Conservation (phyloP, 1,284 basidiomycete species). For the Sporisorium iseilematis-ciliati region DNA sequence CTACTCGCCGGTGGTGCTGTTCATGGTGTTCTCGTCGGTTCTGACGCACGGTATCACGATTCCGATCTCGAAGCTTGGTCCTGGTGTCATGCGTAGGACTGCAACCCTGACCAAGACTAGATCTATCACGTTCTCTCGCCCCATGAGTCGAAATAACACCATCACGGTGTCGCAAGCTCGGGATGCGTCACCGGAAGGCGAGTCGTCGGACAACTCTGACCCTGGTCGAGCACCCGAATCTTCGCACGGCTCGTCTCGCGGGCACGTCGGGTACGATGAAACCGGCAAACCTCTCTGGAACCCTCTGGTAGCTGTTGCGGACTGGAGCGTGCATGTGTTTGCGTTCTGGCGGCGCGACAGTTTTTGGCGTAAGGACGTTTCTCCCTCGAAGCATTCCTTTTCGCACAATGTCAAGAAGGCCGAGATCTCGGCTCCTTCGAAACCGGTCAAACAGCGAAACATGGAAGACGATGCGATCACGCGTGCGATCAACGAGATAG, state of each 20-base stretch:
- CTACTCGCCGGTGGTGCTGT: constrained; percentile 73
- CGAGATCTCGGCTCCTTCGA: constrained; percentile 28
- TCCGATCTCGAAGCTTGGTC: constrained; percentile 64
- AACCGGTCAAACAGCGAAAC: constrained; percentile 24
- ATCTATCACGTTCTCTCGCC: constrained; percentile 42
- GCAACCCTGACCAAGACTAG: constrained; percentile 45
- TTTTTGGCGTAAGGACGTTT: constrained; percentile 59
- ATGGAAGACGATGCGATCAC: constrained; percentile 27
- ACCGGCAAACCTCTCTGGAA: constrained; percentile 53
- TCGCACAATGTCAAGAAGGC: constrained; percentile 18
- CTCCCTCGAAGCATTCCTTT: constrained; percentile 24
- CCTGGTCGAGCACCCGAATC: background rate
- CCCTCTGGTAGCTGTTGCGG: constrained; percentile 43
- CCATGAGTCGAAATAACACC: constrained; percentile 39
- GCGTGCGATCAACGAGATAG: constrained; percentile 3
- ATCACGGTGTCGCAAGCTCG: constrained; percentile 15
- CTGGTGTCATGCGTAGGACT: constrained; percentile 55
- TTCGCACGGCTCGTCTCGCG: constrained; percentile 10
- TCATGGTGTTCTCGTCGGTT: constrained; percentile 73
- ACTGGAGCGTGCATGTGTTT: constrained; percentile 37
- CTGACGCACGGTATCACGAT: constrained; percentile 72
- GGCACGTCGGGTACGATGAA: constrained; percentile 37
- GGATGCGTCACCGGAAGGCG: constrained; percentile 5
- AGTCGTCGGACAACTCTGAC: constrained; percentile 13
- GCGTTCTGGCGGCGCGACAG: constrained; percentile 58